Evolutionary conservation across 2,329 filamentous ascomycete species (phyloP), one percentile per base, ranked within the genome.

Genomic region (Trichoderma hamatum): DNA sequence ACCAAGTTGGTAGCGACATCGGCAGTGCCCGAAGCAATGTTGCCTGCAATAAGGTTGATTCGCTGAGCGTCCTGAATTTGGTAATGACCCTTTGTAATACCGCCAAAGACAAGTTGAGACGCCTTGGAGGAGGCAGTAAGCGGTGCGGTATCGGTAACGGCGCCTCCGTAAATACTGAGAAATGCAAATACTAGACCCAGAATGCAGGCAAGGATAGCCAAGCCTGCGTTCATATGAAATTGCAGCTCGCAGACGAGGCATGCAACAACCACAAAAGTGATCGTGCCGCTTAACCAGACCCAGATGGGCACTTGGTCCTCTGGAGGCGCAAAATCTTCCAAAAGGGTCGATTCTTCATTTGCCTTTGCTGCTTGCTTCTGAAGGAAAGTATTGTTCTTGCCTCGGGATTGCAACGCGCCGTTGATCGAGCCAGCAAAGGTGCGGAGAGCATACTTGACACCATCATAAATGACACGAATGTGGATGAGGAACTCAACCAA

Each of bases 101-200:
- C 89, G 72, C 89, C 89, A 58, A 90, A 88, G 67, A 92, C 84
- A 68, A 91, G 86, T 80, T 91, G 89, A 1, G 88, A 89, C 5
- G 89, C 89, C 79, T 91, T 92, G 72, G 88, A 85, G 0, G 88
- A 88, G 3, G 89, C 88, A 3, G 89, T 91, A 2, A 91, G 81
- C 0, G 89, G 89, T 0, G 89, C 88, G 72, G 85, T 85, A 72
- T 81, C 79, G 0, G 86, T 89, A 73, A 88, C 86, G 16, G 87
- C 87, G 59, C 86, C 81, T 10, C 79, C 79, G 46, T 80, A 80
- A 69, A 81, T 80, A 64, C 74, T 84, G 49, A 89, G 80, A 78
- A 89, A 86, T 59, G 86, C 84, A 76, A 88, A 88, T 75, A 89
- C 77, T 72, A 88, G 82, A 60, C 85, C 85, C 32, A 89, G 78